These are phyloP conservation scores for Cladosporium sp. DNA, from an alignment of 2,329 filamentous ascomycete genomes.

Conservation along the genomic window DNA sequence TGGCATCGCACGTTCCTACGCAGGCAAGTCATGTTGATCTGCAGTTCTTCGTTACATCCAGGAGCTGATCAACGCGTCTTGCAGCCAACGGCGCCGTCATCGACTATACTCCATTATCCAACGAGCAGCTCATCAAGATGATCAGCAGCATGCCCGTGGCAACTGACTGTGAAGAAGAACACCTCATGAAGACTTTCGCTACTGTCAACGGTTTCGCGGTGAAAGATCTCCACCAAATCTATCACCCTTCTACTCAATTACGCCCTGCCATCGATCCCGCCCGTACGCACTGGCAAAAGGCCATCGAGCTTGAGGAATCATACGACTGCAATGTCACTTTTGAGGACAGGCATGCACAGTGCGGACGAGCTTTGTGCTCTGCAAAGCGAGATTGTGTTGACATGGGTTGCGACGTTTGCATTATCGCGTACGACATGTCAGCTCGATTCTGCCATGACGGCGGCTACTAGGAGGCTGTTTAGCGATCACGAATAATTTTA, in stretches of 20 bases:
- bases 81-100: constrained; percentile 16
- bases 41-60: background rate
- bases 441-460: background rate
- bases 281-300: background rate
- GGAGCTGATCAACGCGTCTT: background rate
- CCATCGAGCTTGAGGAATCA: background rate
- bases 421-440: background rate
- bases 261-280: background rate
- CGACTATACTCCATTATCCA: constrained; percentile 15
- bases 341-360: background rate
- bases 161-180: background rate
- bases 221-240: background rate
- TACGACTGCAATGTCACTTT: background rate
- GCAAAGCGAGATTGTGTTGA: background rate
- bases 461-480: background rate
- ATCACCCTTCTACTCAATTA: background rate
- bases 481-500: background rate
- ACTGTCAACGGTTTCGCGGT: background rate
- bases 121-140: constrained; percentile 14
- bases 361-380: background rate
- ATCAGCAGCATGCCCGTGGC: background rate
- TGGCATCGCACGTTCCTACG: constrained; percentile 20
- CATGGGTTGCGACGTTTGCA: background rate
- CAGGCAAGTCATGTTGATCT: background rate
- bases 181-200: background rate